A percentile compares a stretch with the other conserved stretches of the same genome.
Evolutionary conservation across 2,329 filamentous ascomycete species (phyloP).

Genomic region (Keithomyces neogunnii): DNA sequence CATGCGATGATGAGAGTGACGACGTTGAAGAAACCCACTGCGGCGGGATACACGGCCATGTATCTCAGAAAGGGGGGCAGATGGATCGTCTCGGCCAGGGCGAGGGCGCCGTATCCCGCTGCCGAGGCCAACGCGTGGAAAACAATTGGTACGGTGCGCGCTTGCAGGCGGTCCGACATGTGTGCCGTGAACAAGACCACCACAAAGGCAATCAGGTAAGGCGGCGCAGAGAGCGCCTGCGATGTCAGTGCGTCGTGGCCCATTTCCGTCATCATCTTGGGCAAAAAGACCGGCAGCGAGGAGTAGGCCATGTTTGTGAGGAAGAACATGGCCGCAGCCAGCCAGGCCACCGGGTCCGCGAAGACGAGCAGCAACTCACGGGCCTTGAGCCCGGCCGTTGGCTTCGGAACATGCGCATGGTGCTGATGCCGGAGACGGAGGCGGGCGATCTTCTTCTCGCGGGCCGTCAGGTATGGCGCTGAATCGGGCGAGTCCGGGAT

Average conservation of each 20-base stretch:
- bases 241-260: constrained; percentile 58
- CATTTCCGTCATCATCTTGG: constrained; percentile 71
- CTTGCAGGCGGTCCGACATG: constrained; percentile 57
- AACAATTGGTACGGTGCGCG: constrained; percentile 59
- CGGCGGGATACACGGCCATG: constrained; percentile 67
- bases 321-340: constrained; percentile 79
- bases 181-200: constrained; percentile 64
- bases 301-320: constrained; percentile 81
- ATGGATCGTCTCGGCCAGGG: constrained; percentile 41
- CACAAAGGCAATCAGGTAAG: constrained; percentile 69
- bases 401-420: neutral
- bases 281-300: constrained; percentile 80
- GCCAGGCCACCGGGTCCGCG: constrained; percentile 39
- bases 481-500: constrained; percentile 68
- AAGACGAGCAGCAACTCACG: constrained; percentile 44
- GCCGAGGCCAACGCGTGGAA: constrained; percentile 60
- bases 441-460: constrained; percentile 62
- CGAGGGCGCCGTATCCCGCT: constrained; percentile 50
- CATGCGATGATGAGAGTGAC: constrained; percentile 81
- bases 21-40: constrained; percentile 73
- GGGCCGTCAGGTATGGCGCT: constrained; percentile 53
- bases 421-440: constrained; percentile 47
- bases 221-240: constrained; percentile 74
- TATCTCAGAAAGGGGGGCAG: constrained; percentile 52
- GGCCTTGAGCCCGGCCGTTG: constrained; percentile 36